A percentile compares a stretch with the other conserved stretches of the same genome.
Evolutionary conservation across 2,329 filamentous ascomycete species (phyloP).

Genomic region (Orbilia ellipsospora): DNA sequence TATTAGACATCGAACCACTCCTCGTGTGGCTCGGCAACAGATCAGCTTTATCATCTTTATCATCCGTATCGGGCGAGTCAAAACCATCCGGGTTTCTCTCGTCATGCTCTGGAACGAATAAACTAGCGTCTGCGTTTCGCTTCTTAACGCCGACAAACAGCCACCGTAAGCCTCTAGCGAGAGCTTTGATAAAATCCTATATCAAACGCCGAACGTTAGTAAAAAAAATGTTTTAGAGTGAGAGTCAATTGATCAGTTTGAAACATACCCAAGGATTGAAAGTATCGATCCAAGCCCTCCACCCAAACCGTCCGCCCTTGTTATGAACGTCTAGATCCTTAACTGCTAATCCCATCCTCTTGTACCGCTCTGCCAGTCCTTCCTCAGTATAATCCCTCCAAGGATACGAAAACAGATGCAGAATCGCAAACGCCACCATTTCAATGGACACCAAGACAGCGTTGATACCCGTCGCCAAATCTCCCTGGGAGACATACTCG

Average conservation of each 20-base stretch:
- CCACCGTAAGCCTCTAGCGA: slow-evolving; percentile 82
- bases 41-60: slow-evolving; percentile 42
- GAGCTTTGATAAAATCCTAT: slow-evolving; percentile 84
- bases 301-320: slow-evolving; percentile 64
- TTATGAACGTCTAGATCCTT: slow-evolving; percentile 61
- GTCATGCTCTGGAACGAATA: slow-evolving; percentile 61
- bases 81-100: slow-evolving; percentile 20
- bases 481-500: slow-evolving; percentile 73
- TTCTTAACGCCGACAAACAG: slow-evolving; percentile 77
- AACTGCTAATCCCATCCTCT: slow-evolving; percentile 64
- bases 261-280: slow-evolving; percentile 52
- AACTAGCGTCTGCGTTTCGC: slow-evolving; percentile 68
- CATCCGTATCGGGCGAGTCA: slow-evolving; percentile 28
- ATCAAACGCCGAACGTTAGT: slow-evolving; percentile 65
- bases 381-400: slow-evolving; percentile 74
- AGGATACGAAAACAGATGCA: slow-evolving; percentile 86
- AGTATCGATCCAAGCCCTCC: slow-evolving; percentile 50
- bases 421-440: slow-evolving; percentile 81
- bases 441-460: slow-evolving; percentile 82
- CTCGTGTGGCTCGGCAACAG: slow-evolving; percentile 38
- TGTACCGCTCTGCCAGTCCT: slow-evolving; percentile 66
- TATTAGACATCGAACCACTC: slow-evolving; percentile 32
- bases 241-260: no score
- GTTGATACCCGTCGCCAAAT: slow-evolving; percentile 84
- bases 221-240: slow-evolving; percentile 60